phyloP scores from a whole-genome alignment of 2,329 filamentous ascomycete species.

The Ceratocystis papillata region DNA sequence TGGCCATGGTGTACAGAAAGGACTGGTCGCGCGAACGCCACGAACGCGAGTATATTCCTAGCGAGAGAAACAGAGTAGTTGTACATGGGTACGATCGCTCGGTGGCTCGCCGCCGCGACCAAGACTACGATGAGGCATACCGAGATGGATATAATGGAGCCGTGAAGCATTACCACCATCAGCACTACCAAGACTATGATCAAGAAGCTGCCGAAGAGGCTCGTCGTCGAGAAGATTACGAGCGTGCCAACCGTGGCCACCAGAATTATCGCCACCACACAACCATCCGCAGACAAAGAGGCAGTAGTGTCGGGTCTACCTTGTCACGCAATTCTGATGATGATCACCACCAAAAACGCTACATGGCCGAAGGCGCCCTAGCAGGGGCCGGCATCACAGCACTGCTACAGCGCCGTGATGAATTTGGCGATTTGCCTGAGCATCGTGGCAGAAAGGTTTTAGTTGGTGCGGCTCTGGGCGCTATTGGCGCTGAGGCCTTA shows the following conservation, averaged over 20 bases:
- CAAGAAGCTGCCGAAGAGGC: background rate
- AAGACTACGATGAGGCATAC: slow-evolving; percentile 42
- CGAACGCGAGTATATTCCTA: slow-evolving; percentile 46
- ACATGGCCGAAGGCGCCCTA: slow-evolving; percentile 53
- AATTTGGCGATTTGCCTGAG: slow-evolving; percentile 40
- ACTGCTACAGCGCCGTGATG: slow-evolving; percentile 44
- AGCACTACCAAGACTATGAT: slow-evolving; percentile 31
- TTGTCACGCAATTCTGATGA: slow-evolving; percentile 28
- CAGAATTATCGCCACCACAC: slow-evolving; percentile 39
- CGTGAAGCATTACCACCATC: slow-evolving; percentile 30
- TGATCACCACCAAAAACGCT: slow-evolving; percentile 44
- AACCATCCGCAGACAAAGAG: slow-evolving; percentile 33
- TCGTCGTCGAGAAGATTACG: slow-evolving; percentile 35
- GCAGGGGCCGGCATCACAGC: slow-evolving; percentile 53
- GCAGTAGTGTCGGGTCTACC: slow-evolving; percentile 33
- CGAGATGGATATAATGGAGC: slow-evolving; percentile 27
- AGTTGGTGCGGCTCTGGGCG: slow-evolving; percentile 52
- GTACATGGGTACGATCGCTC: slow-evolving; percentile 21
- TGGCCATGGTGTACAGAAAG: slow-evolving; percentile 30
- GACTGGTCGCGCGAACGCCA: slow-evolving; percentile 30
- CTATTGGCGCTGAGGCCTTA: slow-evolving; percentile 50
- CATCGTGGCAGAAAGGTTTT: slow-evolving; percentile 48
- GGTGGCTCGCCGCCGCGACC: slow-evolving; percentile 32
- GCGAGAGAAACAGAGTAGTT: slow-evolving; percentile 13
- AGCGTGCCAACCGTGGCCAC: slow-evolving; percentile 35